Evolutionary conservation across 2,329 filamentous ascomycete species (phyloP), one percentile per base, ranked within the genome.

Genomic region (Colletotrichum cereale): DNA sequence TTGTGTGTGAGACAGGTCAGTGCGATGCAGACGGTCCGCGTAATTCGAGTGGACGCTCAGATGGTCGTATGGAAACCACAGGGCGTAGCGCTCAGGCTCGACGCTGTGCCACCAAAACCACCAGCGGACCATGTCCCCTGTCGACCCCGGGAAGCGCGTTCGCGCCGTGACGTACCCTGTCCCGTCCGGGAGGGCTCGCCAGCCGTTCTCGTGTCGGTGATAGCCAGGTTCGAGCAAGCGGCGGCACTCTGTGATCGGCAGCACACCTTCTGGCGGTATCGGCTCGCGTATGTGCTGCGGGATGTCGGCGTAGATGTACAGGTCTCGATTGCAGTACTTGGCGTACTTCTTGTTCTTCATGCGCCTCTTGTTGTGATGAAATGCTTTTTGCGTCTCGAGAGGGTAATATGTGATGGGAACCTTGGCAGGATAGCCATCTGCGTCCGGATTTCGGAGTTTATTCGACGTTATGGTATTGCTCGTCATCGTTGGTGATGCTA

Each of bases 71-170:
- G 68, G 68, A 1, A 68, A 68, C 68, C 68, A 71, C 29, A 71
- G 68, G 58, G 68, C 68, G 44, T 71, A 71, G 14, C 68, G 68
- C 68, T 71, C 68, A 29, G 68, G 65, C 53, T 71, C 68, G 52
- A 71, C 58, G 47, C 68, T 71, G 65, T 71, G 68, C 68, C 68
- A 71, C 68, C 68, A 71, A 18, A 71, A 71, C 68, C 68, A 71
- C 68, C 68, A 71, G 29, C 65, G 68, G 29, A 71, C 26, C 68
- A 71, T 71, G 29, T 68, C 68, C 47, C 68, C 68, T 7, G 68
- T 71, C 53, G 58, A 38, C n/a, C 53, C 58, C 2, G 68, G 68
- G 65, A 71, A 71, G 16, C 68, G 68, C 14, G 68, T 71, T 5
- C 68, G 65, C 11, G 68, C 68, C 24, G 68, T 42, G 42, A 71